These are phyloP conservation scores for Tuber calosporum DNA, from an alignment of 495 filamentous ascomycete species.

Conservation along the genomic window DNA sequence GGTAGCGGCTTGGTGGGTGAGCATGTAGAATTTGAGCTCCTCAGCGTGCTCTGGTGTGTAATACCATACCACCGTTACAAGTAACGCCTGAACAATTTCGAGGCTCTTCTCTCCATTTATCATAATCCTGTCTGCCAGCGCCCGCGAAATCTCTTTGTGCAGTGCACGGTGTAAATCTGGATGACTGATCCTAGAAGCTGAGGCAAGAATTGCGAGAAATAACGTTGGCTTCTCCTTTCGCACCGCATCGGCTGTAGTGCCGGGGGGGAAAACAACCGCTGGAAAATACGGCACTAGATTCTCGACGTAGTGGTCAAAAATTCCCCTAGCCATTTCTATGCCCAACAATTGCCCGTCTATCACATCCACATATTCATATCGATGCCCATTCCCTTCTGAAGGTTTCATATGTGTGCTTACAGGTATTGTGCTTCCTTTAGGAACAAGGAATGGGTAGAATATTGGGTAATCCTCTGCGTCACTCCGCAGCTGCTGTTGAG, in stretches of 20 bases:
- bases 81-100: conserved; percentile 75
- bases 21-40: conserved; percentile 84
- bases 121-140: conserved; percentile 67
- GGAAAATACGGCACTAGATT: conserved; percentile 68
- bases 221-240: conserved; percentile 67
- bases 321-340: conserved; percentile 52
- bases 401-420: conserved; percentile 13
- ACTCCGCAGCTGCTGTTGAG: not conserved
- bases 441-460: not conserved
- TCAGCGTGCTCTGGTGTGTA: conserved; percentile 74
- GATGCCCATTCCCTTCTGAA: conserved; percentile 8
- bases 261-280: conserved; percentile 64
- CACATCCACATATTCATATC: conserved; percentile 48
- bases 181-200: conserved; percentile 57
- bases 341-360: conserved; percentile 64
- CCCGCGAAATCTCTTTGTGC: conserved; percentile 61
- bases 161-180: conserved; percentile 55
- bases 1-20: conserved; percentile 72
- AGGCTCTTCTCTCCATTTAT: conserved; percentile 72
- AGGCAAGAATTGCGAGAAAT: conserved; percentile 70
- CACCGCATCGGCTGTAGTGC: conserved; percentile 59
- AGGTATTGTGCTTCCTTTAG: conserved; percentile 11
- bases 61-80: conserved; percentile 71
- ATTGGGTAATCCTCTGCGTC: not conserved
- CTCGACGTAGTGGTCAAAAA: conserved; percentile 64